Conservation (phyloP, 306 rosid species). For the Malus asiatica region DNA sequence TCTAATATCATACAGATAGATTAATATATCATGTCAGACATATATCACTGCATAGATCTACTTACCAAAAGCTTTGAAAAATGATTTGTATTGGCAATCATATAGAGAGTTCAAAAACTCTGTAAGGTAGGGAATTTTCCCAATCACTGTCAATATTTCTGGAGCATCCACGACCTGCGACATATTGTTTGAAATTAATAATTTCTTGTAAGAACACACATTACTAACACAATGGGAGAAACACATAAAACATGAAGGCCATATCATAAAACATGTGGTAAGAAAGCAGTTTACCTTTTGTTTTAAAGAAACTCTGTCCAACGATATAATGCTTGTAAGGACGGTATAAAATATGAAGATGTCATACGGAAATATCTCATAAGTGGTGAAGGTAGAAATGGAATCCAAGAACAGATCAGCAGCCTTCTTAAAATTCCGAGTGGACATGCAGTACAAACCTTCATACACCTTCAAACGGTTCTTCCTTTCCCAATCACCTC, state of each 20-base stretch:
- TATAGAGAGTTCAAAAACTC: conserved; percentile 81
- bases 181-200: conserved; percentile 4
- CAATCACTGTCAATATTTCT: conserved; percentile 88
- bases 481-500: conserved; percentile 99
- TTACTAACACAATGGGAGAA: not conserved
- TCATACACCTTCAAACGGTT: conserved; percentile 91
- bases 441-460: conserved; percentile 88
- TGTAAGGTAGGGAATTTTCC: conserved; percentile 73
- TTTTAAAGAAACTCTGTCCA: conserved; percentile 93
- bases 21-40: not conserved
- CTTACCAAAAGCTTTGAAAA: conserved; percentile 91
- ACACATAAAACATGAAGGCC: not conserved
- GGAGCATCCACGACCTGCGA: conserved; percentile 93
- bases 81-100: conserved; percentile 80
- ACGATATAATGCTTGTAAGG: conserved; percentile 81
- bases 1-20: not conserved
- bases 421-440: conserved; percentile 89
- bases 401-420: conserved; percentile 80
- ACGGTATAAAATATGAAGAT: conserved; percentile 90
- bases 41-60: not conserved
- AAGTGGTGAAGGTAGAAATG: conserved; percentile 91
- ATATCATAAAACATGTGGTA: not conserved
- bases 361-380: conserved; percentile 80
- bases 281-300: conserved; percentile 56
- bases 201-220: not conserved